Percentiles rank a stretch among this genome's conserved stretches.
phyloP scores from a whole-genome alignment of 345 rosid species.

The Eucalyptus caleyi region DNA sequence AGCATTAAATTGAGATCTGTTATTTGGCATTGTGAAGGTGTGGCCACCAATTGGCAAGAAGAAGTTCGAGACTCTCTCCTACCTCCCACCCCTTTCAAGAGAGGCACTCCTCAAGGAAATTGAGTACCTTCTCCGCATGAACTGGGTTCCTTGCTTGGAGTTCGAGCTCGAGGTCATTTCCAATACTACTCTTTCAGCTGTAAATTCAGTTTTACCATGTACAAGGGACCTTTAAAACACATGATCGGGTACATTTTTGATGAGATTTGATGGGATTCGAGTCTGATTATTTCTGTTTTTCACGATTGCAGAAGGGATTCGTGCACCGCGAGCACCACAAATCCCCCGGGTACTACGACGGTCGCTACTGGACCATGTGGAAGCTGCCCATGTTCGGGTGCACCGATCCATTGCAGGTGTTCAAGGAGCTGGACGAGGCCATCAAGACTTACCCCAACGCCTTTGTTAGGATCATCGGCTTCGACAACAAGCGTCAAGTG shows the following conservation, averaged over 20 bases:
- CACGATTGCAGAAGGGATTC: slow-evolving; percentile 11
- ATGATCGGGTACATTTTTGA: neutral
- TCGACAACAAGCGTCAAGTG: slow-evolving; percentile 29
- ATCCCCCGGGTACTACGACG: slow-evolving; percentile 62
- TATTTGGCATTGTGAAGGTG: neutral
- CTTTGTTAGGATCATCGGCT: slow-evolving; percentile 41
- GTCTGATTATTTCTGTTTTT: neutral
- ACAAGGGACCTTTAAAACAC: neutral
- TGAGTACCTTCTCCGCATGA: neutral
- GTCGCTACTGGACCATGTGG: slow-evolving; percentile 74
- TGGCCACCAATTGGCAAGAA: slow-evolving; percentile 16
- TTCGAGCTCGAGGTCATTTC: neutral
- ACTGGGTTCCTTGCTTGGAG: slow-evolving; percentile 32
- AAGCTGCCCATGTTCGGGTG: slow-evolving; percentile 77
- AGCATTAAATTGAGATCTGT: neutral
- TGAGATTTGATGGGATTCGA: neutral
- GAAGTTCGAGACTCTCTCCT: slow-evolving; percentile 52
- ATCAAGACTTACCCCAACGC: slow-evolving; percentile 35
- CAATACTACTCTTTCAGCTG: neutral
- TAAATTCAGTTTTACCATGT: neutral
- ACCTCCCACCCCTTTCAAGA: slow-evolving; percentile 27
- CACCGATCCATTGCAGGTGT: slow-evolving; percentile 45
- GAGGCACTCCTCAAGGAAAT: neutral
- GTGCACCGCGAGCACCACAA: slow-evolving; percentile 28
- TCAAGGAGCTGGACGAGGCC: slow-evolving; percentile 35